These are phyloP conservation scores for Lactarius deliciosus DNA, from an alignment of 768 basidiomycete species.

Conservation along the genomic window DNA sequence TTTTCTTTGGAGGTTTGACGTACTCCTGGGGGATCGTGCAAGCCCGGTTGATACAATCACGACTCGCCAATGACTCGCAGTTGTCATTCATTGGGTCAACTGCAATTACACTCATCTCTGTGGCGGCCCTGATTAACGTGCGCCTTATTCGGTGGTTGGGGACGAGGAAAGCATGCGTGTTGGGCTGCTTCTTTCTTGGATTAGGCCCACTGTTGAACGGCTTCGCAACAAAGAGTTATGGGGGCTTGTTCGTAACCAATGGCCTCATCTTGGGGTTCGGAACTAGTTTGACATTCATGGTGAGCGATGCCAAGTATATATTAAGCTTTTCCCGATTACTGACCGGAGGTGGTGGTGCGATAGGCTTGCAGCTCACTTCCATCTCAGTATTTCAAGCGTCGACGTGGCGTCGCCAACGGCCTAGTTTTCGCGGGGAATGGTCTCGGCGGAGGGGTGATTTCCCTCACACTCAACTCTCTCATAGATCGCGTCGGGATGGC, in stretches of 20 bases:
- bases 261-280: slow-evolving; percentile 36
- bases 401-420: slow-evolving; percentile 38
- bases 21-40: slow-evolving; percentile 28
- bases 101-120: slow-evolving; percentile 35
- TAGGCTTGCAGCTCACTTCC: slow-evolving; percentile 38
- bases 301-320: slow-evolving; percentile 3
- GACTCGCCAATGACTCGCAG: slow-evolving; percentile 32
- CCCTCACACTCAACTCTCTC: slow-evolving; percentile 35
- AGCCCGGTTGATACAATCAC: slow-evolving; percentile 34
- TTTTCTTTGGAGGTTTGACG: neutral
- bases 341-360: neutral
- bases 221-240: slow-evolving; percentile 31
- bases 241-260: slow-evolving; percentile 35
- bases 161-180: slow-evolving; percentile 33
- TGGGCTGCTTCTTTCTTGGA: slow-evolving; percentile 36
- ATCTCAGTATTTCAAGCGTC: slow-evolving; percentile 39
- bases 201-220: slow-evolving; percentile 35
- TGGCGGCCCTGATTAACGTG: slow-evolving; percentile 35
- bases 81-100: slow-evolving; percentile 39
- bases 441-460: slow-evolving; percentile 37
- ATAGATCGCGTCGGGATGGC: slow-evolving; percentile 34
- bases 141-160: slow-evolving; percentile 37
- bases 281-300: slow-evolving; percentile 34
- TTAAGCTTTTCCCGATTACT: no score
- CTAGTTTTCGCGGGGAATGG: slow-evolving; percentile 38